A percentile compares a stretch with the other conserved stretches of the same genome.
These are phyloP conservation scores for Apophysomyces ossiformis DNA, from an alignment of 371 early-diverging fungal species.

Conservation along the genomic window DNA sequence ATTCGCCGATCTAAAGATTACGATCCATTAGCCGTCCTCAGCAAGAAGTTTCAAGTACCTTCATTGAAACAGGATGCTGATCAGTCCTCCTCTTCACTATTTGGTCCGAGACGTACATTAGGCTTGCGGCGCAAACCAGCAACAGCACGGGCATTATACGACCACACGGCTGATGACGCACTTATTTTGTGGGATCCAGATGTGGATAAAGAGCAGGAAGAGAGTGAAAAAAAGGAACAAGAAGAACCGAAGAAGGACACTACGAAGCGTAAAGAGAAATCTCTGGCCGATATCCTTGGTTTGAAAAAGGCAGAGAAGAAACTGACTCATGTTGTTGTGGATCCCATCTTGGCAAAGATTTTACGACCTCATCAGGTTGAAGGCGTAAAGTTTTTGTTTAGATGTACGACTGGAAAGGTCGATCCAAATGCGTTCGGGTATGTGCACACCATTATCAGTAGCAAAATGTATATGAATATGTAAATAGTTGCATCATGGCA, in stretches of 20 bases:
- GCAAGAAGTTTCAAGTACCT: conserved; percentile 47
- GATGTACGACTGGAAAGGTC: conserved; percentile 86
- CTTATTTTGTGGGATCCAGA: conserved; percentile 86
- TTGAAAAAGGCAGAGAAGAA: conserved; percentile 56
- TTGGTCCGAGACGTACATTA: conserved; percentile 45
- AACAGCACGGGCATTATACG: conserved; percentile 74
- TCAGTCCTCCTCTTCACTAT: conserved; percentile 1
- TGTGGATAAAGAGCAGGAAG: conserved; percentile 43
- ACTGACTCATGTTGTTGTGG: conserved; percentile 70
- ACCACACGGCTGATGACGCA: conserved; percentile 85
- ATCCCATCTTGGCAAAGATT: conserved; percentile 84
- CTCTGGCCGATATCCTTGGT: conserved; percentile 59
- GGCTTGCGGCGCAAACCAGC: conserved; percentile 66
- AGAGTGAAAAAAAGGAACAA: conserved; percentile 35
- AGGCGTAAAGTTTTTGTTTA: conserved; percentile 89
- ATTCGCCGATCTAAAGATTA: conserved; percentile 32
- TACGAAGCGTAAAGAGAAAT: conserved; percentile 37
- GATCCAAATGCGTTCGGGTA: conserved; percentile 62
- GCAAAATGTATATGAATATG: not conserved
- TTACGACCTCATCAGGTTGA: conserved; percentile 96
- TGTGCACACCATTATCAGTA: not conserved
- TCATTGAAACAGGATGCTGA: conserved; percentile 17
- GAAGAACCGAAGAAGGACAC: conserved; percentile 31
- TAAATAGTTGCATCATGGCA: conserved; percentile 93
- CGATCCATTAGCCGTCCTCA: conserved; percentile 36